Percentiles rank a stretch among this genome's conserved stretches.
These are phyloP conservation scores for Penicillium nordicum DNA, from an alignment of 2,329 filamentous ascomycete genomes.

Conservation along the genomic window DNA sequence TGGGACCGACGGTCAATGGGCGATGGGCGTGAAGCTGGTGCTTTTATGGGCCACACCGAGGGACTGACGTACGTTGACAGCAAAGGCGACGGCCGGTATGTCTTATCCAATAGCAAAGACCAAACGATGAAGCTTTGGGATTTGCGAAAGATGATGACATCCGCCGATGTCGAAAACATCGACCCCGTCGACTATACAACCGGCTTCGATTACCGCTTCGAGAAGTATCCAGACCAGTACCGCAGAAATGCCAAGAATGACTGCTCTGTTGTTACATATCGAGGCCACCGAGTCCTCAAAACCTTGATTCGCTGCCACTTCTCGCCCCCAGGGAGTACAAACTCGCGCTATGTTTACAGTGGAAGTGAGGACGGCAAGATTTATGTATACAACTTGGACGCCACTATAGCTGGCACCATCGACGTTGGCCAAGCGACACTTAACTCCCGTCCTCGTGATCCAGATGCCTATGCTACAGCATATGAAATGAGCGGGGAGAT, in stretches of 20 bases:
- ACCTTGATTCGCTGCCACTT: conserved; percentile 96
- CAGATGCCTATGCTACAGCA: conserved; percentile 53
- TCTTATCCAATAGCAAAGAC: conserved; percentile 91
- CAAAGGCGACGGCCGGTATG: conserved; percentile 84
- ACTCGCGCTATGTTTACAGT: conserved; percentile 88
- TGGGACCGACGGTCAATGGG: conserved; percentile 81
- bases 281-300: conserved; percentile 81
- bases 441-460: conserved; percentile 55
- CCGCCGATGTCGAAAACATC: conserved; percentile 55
- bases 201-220: conserved; percentile 62
- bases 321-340: conserved; percentile 77
- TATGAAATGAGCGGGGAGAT: conserved; percentile 56
- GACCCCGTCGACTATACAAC: conserved; percentile 54
- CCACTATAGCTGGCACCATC: conserved; percentile 72
- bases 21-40: conserved; percentile 59
- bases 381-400: conserved; percentile 91
- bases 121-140: conserved; percentile 99
- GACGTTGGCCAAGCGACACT: conserved; percentile 71
- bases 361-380: conserved; percentile 87
- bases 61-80: conserved; percentile 67
- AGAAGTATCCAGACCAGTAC: conserved; percentile 52
- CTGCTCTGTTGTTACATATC: conserved; percentile 89
- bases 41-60: conserved; percentile 64
- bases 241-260: conserved; percentile 69
- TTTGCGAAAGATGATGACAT: conserved; percentile 79